Base-by-base conservation (phyloP, 2,329 filamentous ascomycete species). In the Zopfia rhizophila region DNA sequence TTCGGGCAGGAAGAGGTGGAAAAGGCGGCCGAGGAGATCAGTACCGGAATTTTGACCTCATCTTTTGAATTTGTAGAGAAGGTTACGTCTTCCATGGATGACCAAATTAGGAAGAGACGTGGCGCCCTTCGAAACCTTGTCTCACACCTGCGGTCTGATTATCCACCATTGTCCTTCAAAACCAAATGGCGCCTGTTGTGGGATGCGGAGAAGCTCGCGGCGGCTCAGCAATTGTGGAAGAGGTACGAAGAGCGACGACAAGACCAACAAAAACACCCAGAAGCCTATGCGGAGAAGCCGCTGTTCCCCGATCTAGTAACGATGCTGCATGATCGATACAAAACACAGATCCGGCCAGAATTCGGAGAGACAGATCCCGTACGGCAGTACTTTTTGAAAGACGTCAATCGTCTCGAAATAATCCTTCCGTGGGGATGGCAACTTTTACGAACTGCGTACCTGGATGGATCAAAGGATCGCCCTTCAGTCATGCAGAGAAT, bases 141-240 rank as follows among this genome's bases (percentile, higher is more conserved):
- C 41, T 75, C 78, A 2, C 85, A 94, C 56, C 74, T 97, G 10
- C 81, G 82, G 52, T 80, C 81, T 5, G 85, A 87, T 22, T 86
- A 85, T 48, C 75, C 76, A 22, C 76, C 83, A 3, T 70, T 97
- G 5, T 84, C 88, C 53, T 82, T 84, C 28, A 75, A 75, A 17
- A 86, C 86, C 1, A 85, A 86, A 57, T 97, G 92, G 91, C 80
- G 82, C 52, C 74, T 99, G 22, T 76, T 99, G n/a, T 89, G 86
- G 79, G 86, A 93, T 62, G 93, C 93, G 0, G 94, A 99, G 70
- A 96, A 92, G 72, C 82, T 97, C 74, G 85, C 88, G 30, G 89
- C 91, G 24, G 90, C 91, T 13, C 81, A 83, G 49, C 80, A 85
- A 32, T 79, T 97, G 25, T 97, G 93, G 91, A 86, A 85, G 51